These are phyloP conservation scores for Colletotrichum nymphaeae DNA, from an alignment of 2,329 filamentous ascomycete species.

Conservation along the genomic window DNA sequence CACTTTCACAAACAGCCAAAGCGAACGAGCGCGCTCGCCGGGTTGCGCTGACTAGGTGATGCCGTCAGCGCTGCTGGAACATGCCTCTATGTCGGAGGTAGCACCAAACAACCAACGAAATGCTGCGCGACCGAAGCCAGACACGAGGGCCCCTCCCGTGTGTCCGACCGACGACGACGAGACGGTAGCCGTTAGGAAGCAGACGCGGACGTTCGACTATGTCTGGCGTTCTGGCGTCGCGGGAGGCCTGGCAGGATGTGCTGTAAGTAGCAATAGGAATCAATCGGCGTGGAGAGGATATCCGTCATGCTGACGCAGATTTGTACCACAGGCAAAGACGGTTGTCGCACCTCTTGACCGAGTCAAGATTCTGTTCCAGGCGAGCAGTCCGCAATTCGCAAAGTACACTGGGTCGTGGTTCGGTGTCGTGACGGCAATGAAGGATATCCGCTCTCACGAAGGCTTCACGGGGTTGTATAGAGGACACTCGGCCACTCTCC, in stretches of 20 bases:
- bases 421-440: conserved; percentile 84
- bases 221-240: conserved; percentile 85
- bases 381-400: conserved; percentile 90
- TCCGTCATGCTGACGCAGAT: not conserved
- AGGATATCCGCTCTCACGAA: conserved; percentile 82
- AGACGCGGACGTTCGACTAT: conserved; percentile 82
- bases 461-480: conserved; percentile 85
- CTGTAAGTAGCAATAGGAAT: conserved; percentile 69
- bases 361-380: conserved; percentile 98
- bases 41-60: conserved; percentile 53
- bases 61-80: conserved; percentile 65
- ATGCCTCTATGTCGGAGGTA: conserved; percentile 69
- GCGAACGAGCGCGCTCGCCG: conserved; percentile 12
- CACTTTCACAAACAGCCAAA: not conserved
- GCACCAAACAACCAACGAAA: conserved; percentile 48
- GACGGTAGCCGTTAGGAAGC: conserved; percentile 56
- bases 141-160: conserved; percentile 50
- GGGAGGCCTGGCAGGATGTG: conserved; percentile 91
- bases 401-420: conserved; percentile 93
- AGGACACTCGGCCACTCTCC: conserved; percentile 91
- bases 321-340: conserved; percentile 82
- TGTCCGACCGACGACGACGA: conserved; percentile 64
- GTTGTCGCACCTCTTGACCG: conserved; percentile 95
- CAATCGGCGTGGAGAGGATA: not conserved
- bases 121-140: conserved; percentile 39